Conservation (phyloP, 495 filamentous ascomycete genomes). For the Cladorrhinum samala region DNA sequence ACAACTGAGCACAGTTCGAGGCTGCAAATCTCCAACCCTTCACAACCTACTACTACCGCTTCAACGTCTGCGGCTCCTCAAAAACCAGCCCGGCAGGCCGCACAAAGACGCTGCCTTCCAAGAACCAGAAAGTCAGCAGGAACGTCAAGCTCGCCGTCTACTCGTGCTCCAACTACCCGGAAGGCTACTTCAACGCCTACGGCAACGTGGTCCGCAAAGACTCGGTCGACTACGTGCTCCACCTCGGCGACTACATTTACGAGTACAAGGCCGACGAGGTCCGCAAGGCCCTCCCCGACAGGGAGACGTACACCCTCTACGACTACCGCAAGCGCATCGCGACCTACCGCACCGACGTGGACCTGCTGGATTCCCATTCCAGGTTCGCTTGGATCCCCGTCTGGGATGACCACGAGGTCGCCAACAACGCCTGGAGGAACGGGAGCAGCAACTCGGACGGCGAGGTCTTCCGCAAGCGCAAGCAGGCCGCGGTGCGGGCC, state of each 20-base stretch:
- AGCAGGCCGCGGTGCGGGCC: slow-evolving; percentile 56
- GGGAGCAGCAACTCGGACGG: slow-evolving; percentile 57
- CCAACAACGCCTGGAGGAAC: slow-evolving; percentile 56
- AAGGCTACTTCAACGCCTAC: slow-evolving; percentile 57
- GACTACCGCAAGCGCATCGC: slow-evolving; percentile 58
- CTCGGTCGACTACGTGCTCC: slow-evolving; percentile 59
- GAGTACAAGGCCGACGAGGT: slow-evolving; percentile 49
- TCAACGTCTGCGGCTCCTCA: slow-evolving; percentile 46
- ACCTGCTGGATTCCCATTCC: slow-evolving; percentile 52
- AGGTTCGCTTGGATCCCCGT: slow-evolving; percentile 62
- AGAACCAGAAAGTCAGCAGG: slow-evolving; percentile 29
- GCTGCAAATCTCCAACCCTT: slow-evolving; percentile 13
- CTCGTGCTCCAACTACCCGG: slow-evolving; percentile 52
- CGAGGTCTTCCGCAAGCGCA: slow-evolving; percentile 38
- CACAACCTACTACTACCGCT: slow-evolving; percentile 57
- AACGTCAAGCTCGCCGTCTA: slow-evolving; percentile 49
- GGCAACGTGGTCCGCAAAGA: slow-evolving; percentile 62
- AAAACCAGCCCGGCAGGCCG: slow-evolving; percentile 43
- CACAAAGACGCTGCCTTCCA: slow-evolving; percentile 48
- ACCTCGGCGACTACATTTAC: slow-evolving; percentile 66
- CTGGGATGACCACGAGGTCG: slow-evolving; percentile 68
- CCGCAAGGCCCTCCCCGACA: slow-evolving; percentile 50
- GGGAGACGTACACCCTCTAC: slow-evolving; percentile 42
- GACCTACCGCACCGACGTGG: slow-evolving; percentile 56
- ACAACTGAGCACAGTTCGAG: slow-evolving; percentile 1